Percentiles rank a stretch among this genome's conserved stretches.
Evolutionary conservation across 2,329 filamentous ascomycete genomes (phyloP).

Genomic region (Penicillium sp.): DNA sequence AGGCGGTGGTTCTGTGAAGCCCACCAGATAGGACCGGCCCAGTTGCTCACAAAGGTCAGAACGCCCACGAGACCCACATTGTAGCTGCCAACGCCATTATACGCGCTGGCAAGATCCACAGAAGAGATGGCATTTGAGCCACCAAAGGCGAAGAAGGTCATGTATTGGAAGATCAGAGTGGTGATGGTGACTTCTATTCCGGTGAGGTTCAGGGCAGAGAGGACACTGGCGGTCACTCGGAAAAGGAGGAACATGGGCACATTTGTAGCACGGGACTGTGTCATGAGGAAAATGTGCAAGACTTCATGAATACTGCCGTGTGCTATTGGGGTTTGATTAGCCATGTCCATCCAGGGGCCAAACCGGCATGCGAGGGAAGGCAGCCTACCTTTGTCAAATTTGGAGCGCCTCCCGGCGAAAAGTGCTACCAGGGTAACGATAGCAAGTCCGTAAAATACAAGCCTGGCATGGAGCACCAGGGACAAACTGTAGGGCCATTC

Average conservation of each 20-base stretch:
- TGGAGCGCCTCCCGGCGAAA: slow-evolving; percentile 13
- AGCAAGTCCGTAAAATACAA: slow-evolving; percentile 52
- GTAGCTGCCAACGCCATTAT: slow-evolving; percentile 86
- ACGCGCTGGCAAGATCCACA: slow-evolving; percentile 91
- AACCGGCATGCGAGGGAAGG: not conserved
- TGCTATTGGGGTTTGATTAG: slow-evolving; percentile 19
- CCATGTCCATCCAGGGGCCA: not conserved
- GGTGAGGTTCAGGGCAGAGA: slow-evolving; percentile 44
- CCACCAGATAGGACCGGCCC: slow-evolving; percentile 91
- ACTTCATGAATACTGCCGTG: slow-evolving; percentile 59
- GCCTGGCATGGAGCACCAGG: slow-evolving; percentile 53
- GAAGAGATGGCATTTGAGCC: slow-evolving; percentile 94
- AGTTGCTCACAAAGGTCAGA: slow-evolving; percentile 86
- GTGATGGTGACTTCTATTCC: slow-evolving; percentile 66
- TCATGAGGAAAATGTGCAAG: slow-evolving; percentile 77
- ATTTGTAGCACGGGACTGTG: slow-evolving; percentile 82
- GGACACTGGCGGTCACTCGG: slow-evolving; percentile 60
- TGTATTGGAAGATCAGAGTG: slow-evolving; percentile 74
- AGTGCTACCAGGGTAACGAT: slow-evolving; percentile 34
- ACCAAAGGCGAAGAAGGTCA: slow-evolving; percentile 85
- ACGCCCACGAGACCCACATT: slow-evolving; percentile 78
- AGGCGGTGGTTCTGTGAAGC: slow-evolving; percentile 58
- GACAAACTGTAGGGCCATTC: slow-evolving; percentile 42
- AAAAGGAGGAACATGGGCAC: slow-evolving; percentile 82
- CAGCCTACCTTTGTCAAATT: slow-evolving; percentile 19